Percentiles rank a stretch among this genome's conserved stretches.
Conservation (phyloP, 2,329 filamentous ascomycete genomes). For the Aureobasidium melanogenum region DNA sequence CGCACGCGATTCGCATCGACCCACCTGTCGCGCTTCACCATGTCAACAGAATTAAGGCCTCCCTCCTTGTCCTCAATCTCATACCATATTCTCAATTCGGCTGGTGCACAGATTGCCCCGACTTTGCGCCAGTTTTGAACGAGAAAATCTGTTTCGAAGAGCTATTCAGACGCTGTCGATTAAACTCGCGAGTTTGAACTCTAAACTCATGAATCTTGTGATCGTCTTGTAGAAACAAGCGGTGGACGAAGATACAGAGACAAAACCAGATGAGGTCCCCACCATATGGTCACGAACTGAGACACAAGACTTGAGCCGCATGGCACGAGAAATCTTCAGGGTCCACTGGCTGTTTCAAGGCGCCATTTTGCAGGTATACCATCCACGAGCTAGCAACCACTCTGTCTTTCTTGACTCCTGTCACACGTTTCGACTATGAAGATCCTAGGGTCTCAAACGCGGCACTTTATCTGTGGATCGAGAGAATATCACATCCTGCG, state of each 20-base stretch:
- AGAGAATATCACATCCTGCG: background rate
- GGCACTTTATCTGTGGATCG: background rate
- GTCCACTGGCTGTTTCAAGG: background rate
- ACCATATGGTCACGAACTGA: background rate
- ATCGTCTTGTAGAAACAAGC: background rate
- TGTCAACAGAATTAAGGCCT: background rate
- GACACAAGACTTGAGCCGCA: background rate
- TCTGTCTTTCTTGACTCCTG: background rate
- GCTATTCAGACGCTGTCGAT: background rate
- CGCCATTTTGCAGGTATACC: background rate
- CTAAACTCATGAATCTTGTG: background rate
- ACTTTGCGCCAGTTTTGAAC: background rate
- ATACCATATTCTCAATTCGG: constrained; percentile 2
- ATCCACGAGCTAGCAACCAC: background rate
- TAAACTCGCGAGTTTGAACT: background rate
- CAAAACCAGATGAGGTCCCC: background rate
- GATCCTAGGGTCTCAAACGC: background rate
- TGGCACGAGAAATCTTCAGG: background rate
- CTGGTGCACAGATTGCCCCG: background rate
- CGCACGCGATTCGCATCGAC: background rate
- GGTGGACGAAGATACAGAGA: background rate
- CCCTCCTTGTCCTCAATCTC: background rate
- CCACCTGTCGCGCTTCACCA: constrained; percentile 7
- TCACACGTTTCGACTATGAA: background rate
- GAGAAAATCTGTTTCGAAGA: background rate